Percentiles rank a stretch among this genome's conserved stretches.
Conservation (phyloP, 2,329 filamentous ascomycete species). For the Fusarium haematococcum region DNA sequence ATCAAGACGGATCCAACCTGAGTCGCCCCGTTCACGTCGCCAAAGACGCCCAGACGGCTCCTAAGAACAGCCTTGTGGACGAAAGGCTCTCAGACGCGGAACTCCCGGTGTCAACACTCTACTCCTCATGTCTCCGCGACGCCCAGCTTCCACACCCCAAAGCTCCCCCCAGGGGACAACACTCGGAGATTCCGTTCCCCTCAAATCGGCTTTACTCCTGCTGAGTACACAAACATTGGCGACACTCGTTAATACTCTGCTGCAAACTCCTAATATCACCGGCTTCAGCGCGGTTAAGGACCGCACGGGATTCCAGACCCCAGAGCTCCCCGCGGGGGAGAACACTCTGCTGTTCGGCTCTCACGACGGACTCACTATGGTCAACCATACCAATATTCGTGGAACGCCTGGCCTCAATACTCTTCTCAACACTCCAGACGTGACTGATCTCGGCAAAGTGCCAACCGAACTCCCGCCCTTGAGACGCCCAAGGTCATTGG, state of each 20-base stretch:
- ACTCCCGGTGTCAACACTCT: no score
- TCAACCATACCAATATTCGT: no score
- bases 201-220: background rate
- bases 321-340: no score
- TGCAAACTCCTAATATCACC: no score
- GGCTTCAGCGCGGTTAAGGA: no score
- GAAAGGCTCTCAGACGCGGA: background rate
- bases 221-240: no score
- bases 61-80: background rate
- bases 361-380: no score
- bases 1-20: background rate
- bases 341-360: no score
- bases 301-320: no score
- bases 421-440: constrained; percentile 15
- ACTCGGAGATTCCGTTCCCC: constrained; percentile 8
- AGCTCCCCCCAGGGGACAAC: constrained; percentile 15
- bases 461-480: background rate
- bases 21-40: background rate
- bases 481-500: background rate
- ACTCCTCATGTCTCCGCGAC: no score
- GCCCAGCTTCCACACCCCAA: constrained; percentile 6
- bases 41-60: background rate
- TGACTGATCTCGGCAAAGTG: constrained; percentile 1
- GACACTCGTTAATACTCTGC: no score
- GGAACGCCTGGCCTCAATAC: constrained; percentile 2